phyloP scores from a whole-genome alignment of 495 filamentous ascomycete species.

The Podospora conica region DNA sequence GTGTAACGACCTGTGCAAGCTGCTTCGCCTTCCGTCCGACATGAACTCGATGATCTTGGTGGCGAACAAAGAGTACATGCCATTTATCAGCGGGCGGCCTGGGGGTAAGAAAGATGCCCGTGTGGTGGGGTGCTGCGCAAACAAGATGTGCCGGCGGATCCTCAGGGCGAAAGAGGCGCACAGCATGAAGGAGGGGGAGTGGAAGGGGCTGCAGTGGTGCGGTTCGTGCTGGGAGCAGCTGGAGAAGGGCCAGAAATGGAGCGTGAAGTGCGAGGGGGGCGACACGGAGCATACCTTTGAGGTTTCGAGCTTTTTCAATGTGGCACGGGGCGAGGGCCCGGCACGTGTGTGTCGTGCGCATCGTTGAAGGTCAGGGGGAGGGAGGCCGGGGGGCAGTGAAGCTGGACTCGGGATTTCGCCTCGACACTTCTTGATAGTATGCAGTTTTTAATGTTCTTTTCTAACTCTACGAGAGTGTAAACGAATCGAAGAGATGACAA shows the following conservation, averaged over 20 bases:
- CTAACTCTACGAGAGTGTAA: too few relatives aligned
- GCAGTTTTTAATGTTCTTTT: too few relatives aligned
- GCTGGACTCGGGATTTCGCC: too few relatives aligned
- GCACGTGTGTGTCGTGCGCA: background rate
- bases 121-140: background rate
- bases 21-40: constrained; percentile 29
- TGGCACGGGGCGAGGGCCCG: background rate
- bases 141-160: constrained; percentile 1
- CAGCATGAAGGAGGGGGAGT: constrained; percentile 1
- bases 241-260: background rate
- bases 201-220: background rate
- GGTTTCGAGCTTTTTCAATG: background rate
- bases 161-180: background rate
- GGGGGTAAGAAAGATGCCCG: background rate
- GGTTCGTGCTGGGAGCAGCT: background rate
- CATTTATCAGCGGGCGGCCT: too few relatives aligned
- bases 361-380: background rate
- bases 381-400: too few relatives aligned
- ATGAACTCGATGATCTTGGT: background rate
- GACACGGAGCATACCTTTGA: background rate
- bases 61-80: background rate
- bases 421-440: too few relatives aligned
- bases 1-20: constrained; percentile 35
- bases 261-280: background rate
- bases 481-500: too few relatives aligned